Conservation (phyloP, 2,329 filamentous ascomycete species). For the Claviceps spartinae region DNA sequence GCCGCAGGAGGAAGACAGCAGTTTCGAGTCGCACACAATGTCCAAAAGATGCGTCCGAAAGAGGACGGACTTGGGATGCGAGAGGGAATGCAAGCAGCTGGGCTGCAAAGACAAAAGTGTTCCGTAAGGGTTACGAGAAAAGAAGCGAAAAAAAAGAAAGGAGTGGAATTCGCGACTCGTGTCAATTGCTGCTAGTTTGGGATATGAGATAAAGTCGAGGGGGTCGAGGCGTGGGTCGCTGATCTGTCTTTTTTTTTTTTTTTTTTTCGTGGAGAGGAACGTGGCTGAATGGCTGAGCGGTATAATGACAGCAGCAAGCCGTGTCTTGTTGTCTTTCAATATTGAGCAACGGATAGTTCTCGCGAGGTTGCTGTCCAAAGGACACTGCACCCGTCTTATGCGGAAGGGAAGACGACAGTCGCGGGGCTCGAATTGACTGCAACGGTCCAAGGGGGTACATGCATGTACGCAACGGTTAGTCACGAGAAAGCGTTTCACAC, state of each 20-base stretch:
- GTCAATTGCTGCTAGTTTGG: too few species aligned
- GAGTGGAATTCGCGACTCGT: too few species aligned
- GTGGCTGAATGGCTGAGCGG: background rate
- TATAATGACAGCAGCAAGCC: background rate
- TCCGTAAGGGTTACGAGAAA: background rate
- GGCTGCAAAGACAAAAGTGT: too few species aligned
- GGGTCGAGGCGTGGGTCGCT: too few species aligned
- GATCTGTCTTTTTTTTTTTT: background rate
- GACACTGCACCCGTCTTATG: background rate
- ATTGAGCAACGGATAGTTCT: background rate
- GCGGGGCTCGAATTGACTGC: background rate
- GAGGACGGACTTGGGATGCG: background rate
- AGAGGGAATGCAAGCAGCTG: too few species aligned
- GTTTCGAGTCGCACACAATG: background rate
- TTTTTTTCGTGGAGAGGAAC: background rate
- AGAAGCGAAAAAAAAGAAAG: background rate
- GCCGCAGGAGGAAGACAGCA: background rate
- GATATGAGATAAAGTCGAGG: too few species aligned
- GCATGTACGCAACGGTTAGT: background rate
- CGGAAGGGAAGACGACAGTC: background rate
- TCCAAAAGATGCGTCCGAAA: background rate
- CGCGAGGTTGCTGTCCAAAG: background rate
- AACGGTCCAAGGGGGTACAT: background rate
- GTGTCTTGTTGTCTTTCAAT: background rate
- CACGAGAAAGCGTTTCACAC: background rate